phyloP scores from a whole-genome alignment of 768 basidiomycete genomes.

The Lactifluus subvellereus region DNA sequence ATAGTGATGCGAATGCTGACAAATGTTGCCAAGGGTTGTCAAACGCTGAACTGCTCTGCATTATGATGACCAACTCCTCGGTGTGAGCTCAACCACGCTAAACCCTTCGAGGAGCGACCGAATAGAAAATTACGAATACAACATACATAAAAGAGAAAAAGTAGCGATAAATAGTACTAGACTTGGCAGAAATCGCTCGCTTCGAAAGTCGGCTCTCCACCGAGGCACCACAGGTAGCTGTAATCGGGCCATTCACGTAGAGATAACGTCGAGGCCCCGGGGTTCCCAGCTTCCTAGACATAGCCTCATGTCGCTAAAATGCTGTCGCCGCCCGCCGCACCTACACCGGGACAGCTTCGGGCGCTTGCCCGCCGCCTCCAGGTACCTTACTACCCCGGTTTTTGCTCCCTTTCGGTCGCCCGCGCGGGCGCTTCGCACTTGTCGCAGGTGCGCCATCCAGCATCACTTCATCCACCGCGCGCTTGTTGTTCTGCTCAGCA shows the following conservation, averaged over 20 bases:
- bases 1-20: background rate
- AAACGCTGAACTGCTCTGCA: background rate
- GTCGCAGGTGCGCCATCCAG: slow-evolving; percentile 24
- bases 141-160: background rate
- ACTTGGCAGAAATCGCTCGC: background rate
- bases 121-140: slow-evolving; percentile 13
- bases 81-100: background rate
- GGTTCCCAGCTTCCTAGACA: background rate
- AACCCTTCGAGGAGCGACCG: background rate
- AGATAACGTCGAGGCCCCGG: background rate
- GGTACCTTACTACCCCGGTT: slow-evolving; percentile 25
- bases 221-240: background rate
- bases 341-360: slow-evolving; percentile 7
- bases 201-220: slow-evolving; percentile 14
- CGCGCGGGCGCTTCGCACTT: slow-evolving; percentile 32
- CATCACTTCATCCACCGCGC: slow-evolving; percentile 26
- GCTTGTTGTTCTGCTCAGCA: slow-evolving; percentile 26
- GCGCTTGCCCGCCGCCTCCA: slow-evolving; percentile 1
- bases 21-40: too few species aligned
- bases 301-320: background rate
- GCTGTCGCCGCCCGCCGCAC: background rate
- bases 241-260: background rate
- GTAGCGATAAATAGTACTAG: background rate
- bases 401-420: slow-evolving; percentile 35
- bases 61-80: background rate